These are phyloP conservation scores for Coemansia sp. DNA, from an alignment of 192 early-diverging fungal species.

Conservation along the genomic window DNA sequence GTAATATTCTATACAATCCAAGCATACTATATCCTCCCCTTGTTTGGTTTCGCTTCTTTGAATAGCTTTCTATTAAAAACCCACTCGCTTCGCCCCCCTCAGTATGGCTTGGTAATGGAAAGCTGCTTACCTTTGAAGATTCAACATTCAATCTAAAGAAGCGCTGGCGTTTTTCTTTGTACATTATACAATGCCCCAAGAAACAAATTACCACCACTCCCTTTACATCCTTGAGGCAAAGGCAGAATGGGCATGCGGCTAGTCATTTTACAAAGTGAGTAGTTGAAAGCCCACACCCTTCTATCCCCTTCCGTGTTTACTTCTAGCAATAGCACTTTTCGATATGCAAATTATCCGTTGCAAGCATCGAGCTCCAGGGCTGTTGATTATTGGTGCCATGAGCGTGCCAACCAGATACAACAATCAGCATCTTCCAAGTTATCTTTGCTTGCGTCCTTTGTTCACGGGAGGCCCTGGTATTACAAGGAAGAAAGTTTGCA, in stretches of 20 bases:
- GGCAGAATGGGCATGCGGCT: not conserved
- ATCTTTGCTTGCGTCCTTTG: not conserved
- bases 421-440: too few species aligned
- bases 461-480: not conserved
- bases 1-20: conserved; percentile 5
- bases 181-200: not conserved
- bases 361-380: not conserved
- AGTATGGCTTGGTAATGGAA: not conserved
- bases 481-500: not conserved
- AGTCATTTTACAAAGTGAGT: not conserved
- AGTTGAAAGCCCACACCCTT: not conserved
- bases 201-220: not conserved
- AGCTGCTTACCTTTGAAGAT: not conserved
- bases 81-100: not conserved
- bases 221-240: not conserved
- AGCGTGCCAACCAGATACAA: too few species aligned
- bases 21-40: conserved; percentile 11
- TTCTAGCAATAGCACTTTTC: not conserved
- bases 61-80: not conserved
- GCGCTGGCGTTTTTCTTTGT: not conserved
- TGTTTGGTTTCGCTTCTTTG: conserved; percentile 1
- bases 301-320: not conserved
- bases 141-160: not conserved
- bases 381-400: not conserved
- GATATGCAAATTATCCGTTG: not conserved